phyloP scores from a whole-genome alignment of 345 rosid species.

The Brassica rapa region DNA sequence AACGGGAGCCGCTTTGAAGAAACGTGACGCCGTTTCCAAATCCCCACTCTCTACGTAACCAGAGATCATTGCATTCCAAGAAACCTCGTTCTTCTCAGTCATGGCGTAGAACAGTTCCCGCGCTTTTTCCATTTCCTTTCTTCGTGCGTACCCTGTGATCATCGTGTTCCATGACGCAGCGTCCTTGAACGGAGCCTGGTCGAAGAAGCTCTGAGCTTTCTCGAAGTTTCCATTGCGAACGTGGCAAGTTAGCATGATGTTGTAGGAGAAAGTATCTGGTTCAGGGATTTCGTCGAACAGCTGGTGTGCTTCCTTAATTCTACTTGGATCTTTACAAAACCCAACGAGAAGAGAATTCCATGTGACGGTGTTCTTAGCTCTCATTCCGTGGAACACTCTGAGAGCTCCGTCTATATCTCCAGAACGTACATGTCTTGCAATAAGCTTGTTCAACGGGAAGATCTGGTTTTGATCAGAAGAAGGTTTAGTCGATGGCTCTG shows the following conservation, averaged over 20 bases:
- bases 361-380: slow-evolving; percentile 54
- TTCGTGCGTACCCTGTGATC: slow-evolving; percentile 60
- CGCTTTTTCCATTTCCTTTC: slow-evolving; percentile 55
- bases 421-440: slow-evolving; percentile 50
- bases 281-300: slow-evolving; percentile 70
- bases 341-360: slow-evolving; percentile 79
- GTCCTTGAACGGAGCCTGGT: slow-evolving; percentile 55
- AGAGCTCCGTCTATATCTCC: slow-evolving; percentile 70
- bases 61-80: not conserved
- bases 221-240: slow-evolving; percentile 45
- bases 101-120: slow-evolving; percentile 47
- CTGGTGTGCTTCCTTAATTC: slow-evolving; percentile 48
- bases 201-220: slow-evolving; percentile 54
- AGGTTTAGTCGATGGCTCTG: not conserved
- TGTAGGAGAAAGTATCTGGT: slow-evolving; percentile 62
- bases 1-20: not conserved
- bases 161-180: slow-evolving; percentile 75
- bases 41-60: not conserved
- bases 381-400: slow-evolving; percentile 56
- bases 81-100: slow-evolving; percentile 30
- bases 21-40: not conserved
- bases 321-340: slow-evolving; percentile 45
- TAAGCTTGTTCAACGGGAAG: slow-evolving; percentile 55
- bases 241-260: slow-evolving; percentile 66
- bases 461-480: slow-evolving; percentile 37